Conservation (phyloP, 1,284 basidiomycete genomes). For the Puccinia coronata region DNA sequence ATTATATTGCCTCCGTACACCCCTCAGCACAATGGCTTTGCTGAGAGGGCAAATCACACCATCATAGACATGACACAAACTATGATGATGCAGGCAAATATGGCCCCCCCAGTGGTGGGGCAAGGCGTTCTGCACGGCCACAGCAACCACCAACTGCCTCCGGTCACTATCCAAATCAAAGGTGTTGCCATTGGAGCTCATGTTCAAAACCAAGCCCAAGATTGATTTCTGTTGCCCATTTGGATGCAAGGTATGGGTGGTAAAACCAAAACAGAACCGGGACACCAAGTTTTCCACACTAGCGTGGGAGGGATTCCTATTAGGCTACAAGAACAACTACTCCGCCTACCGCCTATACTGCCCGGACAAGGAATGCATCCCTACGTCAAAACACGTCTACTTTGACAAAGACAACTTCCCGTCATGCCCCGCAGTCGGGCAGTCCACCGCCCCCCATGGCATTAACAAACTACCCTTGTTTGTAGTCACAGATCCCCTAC, state of each 20-base stretch:
- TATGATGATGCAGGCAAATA: too few relatives aligned
- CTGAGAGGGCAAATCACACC: too few relatives aligned
- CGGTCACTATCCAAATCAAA: too few relatives aligned
- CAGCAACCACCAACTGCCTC: too few relatives aligned
- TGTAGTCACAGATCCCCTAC: neutral
- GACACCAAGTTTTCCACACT: neutral
- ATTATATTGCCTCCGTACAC: constrained; percentile 10
- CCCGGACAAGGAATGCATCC: neutral
- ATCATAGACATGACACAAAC: too few relatives aligned
- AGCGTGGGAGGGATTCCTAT: neutral
- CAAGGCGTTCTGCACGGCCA: too few relatives aligned
- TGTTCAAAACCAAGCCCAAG: too few relatives aligned
- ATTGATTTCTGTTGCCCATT: too few relatives aligned
- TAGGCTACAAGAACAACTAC: constrained; percentile 7
- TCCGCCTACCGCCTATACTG: neutral
- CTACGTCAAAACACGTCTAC: neutral
- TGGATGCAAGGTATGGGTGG: too few relatives aligned
- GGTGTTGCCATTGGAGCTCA: too few relatives aligned
- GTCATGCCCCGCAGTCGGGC: neutral
- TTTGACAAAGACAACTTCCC: constrained; percentile 13
- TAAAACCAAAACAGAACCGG: neutral
- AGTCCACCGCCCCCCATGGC: neutral
- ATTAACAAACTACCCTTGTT: neutral
- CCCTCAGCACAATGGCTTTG: constrained; percentile 19
- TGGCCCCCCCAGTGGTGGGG: too few relatives aligned